These are phyloP conservation scores for Cladosporium sp. DNA, from an alignment of 2,329 filamentous ascomycete genomes.

Conservation along the genomic window DNA sequence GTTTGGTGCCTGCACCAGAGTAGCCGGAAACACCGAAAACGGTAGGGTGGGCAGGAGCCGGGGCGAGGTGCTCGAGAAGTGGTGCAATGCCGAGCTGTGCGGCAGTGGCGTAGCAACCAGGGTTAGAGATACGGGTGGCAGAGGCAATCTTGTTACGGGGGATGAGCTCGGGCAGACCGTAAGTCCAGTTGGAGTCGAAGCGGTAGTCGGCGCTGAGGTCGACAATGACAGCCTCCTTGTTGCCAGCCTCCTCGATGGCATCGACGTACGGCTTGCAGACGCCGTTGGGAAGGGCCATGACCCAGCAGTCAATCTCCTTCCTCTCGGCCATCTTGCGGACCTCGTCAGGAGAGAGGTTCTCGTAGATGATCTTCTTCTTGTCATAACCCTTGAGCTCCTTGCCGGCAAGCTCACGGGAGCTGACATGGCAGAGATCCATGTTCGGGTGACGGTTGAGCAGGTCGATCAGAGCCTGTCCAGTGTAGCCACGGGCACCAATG, in stretches of 20 bases:
- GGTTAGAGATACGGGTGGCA: slow-evolving; percentile 80
- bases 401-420: slow-evolving; percentile 84
- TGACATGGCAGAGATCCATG: slow-evolving; percentile 87
- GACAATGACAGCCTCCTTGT: slow-evolving; percentile 68
- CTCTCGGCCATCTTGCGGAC: slow-evolving; percentile 77
- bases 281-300: slow-evolving; percentile 93
- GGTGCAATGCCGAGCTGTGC: slow-evolving; percentile 86
- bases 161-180: slow-evolving; percentile 82
- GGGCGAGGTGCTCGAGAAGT: slow-evolving; percentile 67
- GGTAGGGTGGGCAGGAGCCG: slow-evolving; percentile 60
- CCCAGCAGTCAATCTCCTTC: slow-evolving; percentile 88
- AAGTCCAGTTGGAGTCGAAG: slow-evolving; percentile 81
- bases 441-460: slow-evolving; percentile 83
- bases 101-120: slow-evolving; percentile 91
- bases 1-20: slow-evolving; percentile 91
- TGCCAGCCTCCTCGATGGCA: slow-evolving; percentile 68
- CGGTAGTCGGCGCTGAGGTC: slow-evolving; percentile 97
- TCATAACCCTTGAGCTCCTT: slow-evolving; percentile 83
- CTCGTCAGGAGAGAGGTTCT: slow-evolving; percentile 83
- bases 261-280: slow-evolving; percentile 93
- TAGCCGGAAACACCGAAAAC: slow-evolving; percentile 92
- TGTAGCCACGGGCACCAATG: slow-evolving; percentile 90
- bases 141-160: slow-evolving; percentile 70
- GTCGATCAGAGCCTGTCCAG: slow-evolving; percentile 82
- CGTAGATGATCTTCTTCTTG: slow-evolving; percentile 88